Base-by-base conservation (phyloP, 768 basidiomycete species). In the Leucocoprinus sp. region DNA sequence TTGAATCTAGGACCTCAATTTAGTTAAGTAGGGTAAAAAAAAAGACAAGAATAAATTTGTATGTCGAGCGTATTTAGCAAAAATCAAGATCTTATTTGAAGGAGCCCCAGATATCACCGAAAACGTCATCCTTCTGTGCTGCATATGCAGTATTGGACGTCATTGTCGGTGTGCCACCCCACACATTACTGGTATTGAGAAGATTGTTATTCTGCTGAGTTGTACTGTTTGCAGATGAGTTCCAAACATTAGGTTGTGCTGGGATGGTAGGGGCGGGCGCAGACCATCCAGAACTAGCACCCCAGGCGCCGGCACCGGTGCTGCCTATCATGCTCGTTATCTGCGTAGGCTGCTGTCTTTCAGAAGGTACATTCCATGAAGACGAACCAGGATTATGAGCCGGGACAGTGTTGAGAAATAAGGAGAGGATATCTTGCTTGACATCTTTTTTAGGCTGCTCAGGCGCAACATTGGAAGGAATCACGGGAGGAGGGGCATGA, bases 381-480 rank as follows among this genome's bases (percentile, higher is more conserved):
- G 54, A 43, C 21, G 52, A 50, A 19, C 54, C 48, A 14, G 60
- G 57, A 21, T 55, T 40, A 4, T 54, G 48, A 36, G 62, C 42
- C 42, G 64, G 52, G 27, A 62, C 43, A 45, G 64, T 51, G 29
- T 66, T 55, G 2, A 69, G 77, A 61, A 88, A 92, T 33, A 93
- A 72, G 0, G 87, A 87, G 14, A 93, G 68, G 52, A 93, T 93
- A 52, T 93, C 85, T 44, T 87, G 75, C 54, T 91, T 93, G 36
- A 82, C 73, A 55, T 88, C 83, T 57, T 86, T 88, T 60, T 71
- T 73, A 0, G 72, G 68, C 57, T 54, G n/a, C 56, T 45, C 7
- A 6, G 68, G 35, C 5, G 66, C 53, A 2, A 75, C 55, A 1
- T 36, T 42, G 28, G 52, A 31, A 15, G 52, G 24, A 14, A 49